Base-by-base conservation (phyloP, 192 early-diverging fungal genomes). In the Dissophora globulifera region DNA sequence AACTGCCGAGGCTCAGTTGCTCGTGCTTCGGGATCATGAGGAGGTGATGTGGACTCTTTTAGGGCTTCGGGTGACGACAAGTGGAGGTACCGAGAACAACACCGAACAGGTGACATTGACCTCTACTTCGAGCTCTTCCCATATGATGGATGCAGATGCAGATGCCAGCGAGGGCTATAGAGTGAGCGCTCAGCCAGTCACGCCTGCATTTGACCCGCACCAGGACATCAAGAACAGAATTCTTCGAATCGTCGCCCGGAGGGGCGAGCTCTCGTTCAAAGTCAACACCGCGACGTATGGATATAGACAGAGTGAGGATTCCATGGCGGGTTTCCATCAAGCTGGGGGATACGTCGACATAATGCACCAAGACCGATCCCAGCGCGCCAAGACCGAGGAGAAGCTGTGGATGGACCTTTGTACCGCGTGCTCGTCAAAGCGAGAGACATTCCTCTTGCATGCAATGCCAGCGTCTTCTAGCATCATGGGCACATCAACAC, bases 11-110 rank as follows among this genome's bases (percentile, higher is more conserved):
- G 60, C 40, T 6, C 31, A 30, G 5, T n/a, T 62, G 31, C 8
- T 48, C 13, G 35, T 71, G 3, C 32, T 26, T 1, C 33, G 23
- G 6, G 60, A 71, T 35, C 69, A 50, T 33, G 59, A 71, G 15
- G 69, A 35, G 1, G 27, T 62, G 12, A 50, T 71, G 69, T 71
- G 69, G 69, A 57, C 69, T 19, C 47, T 71, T 0, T 17, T 71
- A 23, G 69, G 69, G 1, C 15, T 71, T 15, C 38, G 32, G 20
- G 38, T 45, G 38, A 38, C 27, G n/a, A 43, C 29, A 3, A 6
- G 3, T 30, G 30, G 4, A 9, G 25, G 13, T 13, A 23, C 26
- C 40, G 11, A 0, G 3, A 40, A 19, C 1, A 4, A 30, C 9
- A 26, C 23, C 0, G 25, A 13, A 10, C 38, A 40, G 13, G 38